Base-by-base conservation (phyloP, 257 asterid species). In the Primulina huaijiensis region DNA sequence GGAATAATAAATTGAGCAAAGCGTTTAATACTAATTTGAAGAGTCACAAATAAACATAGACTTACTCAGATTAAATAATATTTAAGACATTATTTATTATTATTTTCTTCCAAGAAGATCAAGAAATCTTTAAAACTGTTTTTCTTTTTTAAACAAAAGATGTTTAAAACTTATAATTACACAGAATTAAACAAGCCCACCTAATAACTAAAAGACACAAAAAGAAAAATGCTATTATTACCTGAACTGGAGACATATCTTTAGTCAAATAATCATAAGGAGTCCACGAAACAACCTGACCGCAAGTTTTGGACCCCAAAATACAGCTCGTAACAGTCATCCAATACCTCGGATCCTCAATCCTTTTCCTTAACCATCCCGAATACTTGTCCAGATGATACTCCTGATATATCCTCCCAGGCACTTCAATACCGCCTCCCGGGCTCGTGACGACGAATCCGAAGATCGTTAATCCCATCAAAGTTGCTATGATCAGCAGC, bases 241-340 rank as follows among this genome's bases (percentile, higher is more conserved):
- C 99, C 96, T 90, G 99, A 64, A 93, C 65, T 7, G 99, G 97
- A 58, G 95, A 77, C 96, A 94, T 69, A 38, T 88, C 86, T 53
- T 74, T 89, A 53, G 82, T 82, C 61, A 84, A 75, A 77, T 91
- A 94, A 78, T 94, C 97, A 69, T 71, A 59, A 6, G 97, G 96
- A 6, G 89, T 86, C 99, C 99, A 94, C 52, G 74, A 27, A 9
- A 74, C 84, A 77, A 94, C 75, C 71, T 80, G 70, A 6, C 68
- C 92, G 79, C 99, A 94, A 65, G 93, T 81, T 64, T 86, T 91
- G 0, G 97, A 94, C 6, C 93, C 90, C 77, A 88, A 50, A 40
- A 91, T 88, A 67, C 99, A 94, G 50, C 82, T 80, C 72, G 81
- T 80, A 6, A 91, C 76, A n/a, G 81, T 79, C 62, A 71, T 70